A percentile compares a stretch with the other conserved stretches of the same genome.
phyloP scores from a whole-genome alignment of 2,329 filamentous ascomycete genomes.

The Ophiostoma quercus region DNA sequence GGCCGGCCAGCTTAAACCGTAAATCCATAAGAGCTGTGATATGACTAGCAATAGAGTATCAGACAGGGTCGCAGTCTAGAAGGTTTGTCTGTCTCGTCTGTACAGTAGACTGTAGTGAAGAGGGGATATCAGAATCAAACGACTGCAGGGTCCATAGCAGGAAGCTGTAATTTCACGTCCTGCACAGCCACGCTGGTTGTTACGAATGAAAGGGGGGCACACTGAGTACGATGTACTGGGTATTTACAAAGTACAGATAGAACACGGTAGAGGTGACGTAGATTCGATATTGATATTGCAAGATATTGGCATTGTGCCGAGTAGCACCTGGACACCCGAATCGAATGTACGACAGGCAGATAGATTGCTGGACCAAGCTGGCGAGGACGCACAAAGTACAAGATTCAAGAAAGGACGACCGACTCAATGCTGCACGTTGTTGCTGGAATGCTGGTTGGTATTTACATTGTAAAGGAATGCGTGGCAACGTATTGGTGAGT shows the following conservation, averaged over 20 bases:
- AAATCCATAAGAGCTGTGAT: not conserved
- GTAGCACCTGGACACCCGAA: not conserved
- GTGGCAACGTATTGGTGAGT: not conserved
- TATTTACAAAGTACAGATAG: not conserved
- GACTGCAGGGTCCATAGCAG: not conserved
- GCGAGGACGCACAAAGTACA: not conserved
- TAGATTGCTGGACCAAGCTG: not conserved
- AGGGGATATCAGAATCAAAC: too few species aligned
- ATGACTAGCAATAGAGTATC: not conserved
- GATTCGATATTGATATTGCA: not conserved
- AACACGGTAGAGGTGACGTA: not conserved
- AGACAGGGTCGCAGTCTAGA: not conserved
- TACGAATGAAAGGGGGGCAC: not conserved
- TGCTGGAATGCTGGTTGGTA: not conserved
- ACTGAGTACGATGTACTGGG: not conserved
- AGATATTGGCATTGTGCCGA: not conserved
- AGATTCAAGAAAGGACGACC: too few species aligned
- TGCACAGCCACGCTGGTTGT: constrained; percentile 3
- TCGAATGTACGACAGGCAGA: not conserved
- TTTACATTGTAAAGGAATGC: not conserved
- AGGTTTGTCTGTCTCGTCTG: too few species aligned
- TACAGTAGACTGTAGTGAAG: too few species aligned
- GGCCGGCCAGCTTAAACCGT: too few species aligned
- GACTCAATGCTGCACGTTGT: too few species aligned
- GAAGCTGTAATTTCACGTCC: not conserved